Conservation (phyloP, 1,139 yeast species). For the Magnusiomyces tetraspermus region DNA sequence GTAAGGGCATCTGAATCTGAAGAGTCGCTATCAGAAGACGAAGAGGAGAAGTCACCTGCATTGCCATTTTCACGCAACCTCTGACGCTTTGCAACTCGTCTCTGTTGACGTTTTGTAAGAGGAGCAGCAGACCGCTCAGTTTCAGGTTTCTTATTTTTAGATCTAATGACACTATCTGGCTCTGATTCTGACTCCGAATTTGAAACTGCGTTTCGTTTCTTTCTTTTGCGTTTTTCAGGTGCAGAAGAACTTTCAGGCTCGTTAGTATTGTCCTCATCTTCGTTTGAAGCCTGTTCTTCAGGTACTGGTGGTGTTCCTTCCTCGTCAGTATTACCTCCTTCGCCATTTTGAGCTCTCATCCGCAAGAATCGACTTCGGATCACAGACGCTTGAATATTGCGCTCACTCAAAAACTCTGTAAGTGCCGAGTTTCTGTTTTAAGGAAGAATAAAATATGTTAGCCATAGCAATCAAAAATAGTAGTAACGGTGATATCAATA, state of each 20-base stretch:
- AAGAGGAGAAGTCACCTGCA: constrained; percentile 9
- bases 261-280: constrained; percentile 9
- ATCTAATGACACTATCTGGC: too few species aligned
- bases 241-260: constrained; percentile 11
- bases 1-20: background rate
- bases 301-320: constrained; percentile 18
- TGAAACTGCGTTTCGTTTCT: constrained; percentile 1
- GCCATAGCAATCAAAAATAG: background rate
- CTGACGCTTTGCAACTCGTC: background rate
- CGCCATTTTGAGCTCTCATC: constrained; percentile 25
- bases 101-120: background rate
- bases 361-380: constrained; percentile 54
- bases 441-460: background rate
- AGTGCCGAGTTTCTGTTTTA: constrained; percentile 34
- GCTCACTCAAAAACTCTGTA: constrained; percentile 42
- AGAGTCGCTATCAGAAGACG: background rate
- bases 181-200: background rate
- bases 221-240: constrained; percentile 11
- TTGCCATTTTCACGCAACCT: constrained; percentile 13
- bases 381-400: constrained; percentile 54
- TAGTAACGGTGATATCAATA: background rate
- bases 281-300: constrained; percentile 15
- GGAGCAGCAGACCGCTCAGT: background rate
- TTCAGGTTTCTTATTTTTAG: background rate
- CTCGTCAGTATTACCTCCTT: constrained; percentile 11